phyloP scores from a whole-genome alignment of 1,139 yeast species.

The Candida albicans region DNA sequence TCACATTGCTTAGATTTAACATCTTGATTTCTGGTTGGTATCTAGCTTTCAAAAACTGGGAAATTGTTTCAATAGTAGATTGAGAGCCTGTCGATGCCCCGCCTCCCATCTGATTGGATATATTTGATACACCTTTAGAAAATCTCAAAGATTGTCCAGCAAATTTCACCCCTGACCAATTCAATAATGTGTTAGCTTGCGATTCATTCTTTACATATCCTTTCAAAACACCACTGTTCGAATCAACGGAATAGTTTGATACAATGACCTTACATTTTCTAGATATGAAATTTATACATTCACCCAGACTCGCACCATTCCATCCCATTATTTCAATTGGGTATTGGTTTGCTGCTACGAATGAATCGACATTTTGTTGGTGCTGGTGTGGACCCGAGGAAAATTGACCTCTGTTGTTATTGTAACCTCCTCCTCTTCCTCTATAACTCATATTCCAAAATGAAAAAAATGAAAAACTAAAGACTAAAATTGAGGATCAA shows the following conservation, averaged over 20 bases:
- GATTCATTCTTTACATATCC: constrained; percentile 56
- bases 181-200: constrained; percentile 60
- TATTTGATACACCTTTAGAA: constrained; percentile 31
- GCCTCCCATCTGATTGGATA: constrained; percentile 17
- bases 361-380: constrained; percentile 33
- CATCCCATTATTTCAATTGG: constrained; percentile 72
- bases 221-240: constrained; percentile 45
- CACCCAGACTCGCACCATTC: constrained; percentile 76
- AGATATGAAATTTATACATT: constrained; percentile 65
- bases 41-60: constrained; percentile 60
- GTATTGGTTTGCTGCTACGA: constrained; percentile 34
- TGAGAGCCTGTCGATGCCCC: constrained; percentile 21
- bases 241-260: constrained; percentile 45
- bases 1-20: constrained; percentile 69
- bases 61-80: constrained; percentile 61
- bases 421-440: constrained; percentile 33
- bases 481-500: background rate
- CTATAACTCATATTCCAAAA: constrained; percentile 39
- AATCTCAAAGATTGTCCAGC: constrained; percentile 72
- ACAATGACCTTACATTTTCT: constrained; percentile 65
- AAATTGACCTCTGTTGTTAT: constrained; percentile 12
- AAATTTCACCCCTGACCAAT: constrained; percentile 75
- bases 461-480: background rate
- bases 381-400: constrained; percentile 7
- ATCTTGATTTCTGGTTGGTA: constrained; percentile 65